Conservation (phyloP, 1,284 basidiomycete genomes). For the Stereum hirsutum region DNA sequence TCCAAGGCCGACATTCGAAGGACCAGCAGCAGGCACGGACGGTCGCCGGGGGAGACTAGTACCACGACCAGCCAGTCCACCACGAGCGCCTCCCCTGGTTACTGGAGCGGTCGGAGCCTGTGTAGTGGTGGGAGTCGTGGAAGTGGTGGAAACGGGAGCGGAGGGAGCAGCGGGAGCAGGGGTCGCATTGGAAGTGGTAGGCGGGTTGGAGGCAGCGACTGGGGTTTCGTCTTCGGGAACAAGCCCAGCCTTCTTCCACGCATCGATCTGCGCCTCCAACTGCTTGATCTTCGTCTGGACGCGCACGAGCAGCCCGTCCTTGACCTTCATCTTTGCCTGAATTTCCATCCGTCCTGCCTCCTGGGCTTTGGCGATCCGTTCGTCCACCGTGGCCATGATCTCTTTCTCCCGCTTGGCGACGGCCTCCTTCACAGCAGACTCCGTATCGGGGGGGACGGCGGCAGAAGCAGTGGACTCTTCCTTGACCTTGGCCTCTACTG, state of each 20-base stretch:
- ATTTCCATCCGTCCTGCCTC: conserved; percentile 60
- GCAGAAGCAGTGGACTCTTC: conserved; percentile 19
- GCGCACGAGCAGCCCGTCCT: conserved; percentile 55
- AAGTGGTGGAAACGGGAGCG: conserved; percentile 9
- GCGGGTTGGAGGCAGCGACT: neutral
- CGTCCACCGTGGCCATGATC: conserved; percentile 33
- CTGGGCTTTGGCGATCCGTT: conserved; percentile 52
- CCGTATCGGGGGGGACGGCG: conserved; percentile 23
- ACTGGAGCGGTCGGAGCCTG: conserved; percentile 1
- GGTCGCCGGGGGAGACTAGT: conserved; percentile 17
- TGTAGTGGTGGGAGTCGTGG: conserved; percentile 11
- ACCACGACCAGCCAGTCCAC: neutral
- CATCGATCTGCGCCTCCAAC: conserved; percentile 50
- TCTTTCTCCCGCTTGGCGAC: conserved; percentile 40
- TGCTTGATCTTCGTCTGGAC: conserved; percentile 54
- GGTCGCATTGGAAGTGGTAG: conserved; percentile 13
- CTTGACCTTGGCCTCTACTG: conserved; percentile 19
- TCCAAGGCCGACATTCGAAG: conserved; percentile 12
- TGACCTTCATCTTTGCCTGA: conserved; percentile 50
- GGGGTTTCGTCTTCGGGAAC: conserved; percentile 19
- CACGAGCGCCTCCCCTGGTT: conserved; percentile 13
- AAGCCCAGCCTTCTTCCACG: conserved; percentile 42
- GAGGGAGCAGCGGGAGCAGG: conserved; percentile 3
- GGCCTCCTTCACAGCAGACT: conserved; percentile 40
- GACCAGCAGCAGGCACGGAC: conserved; percentile 10